Base-by-base conservation (phyloP, 148 eudicot genomes). In the Dianthus caryophyllus region DNA sequence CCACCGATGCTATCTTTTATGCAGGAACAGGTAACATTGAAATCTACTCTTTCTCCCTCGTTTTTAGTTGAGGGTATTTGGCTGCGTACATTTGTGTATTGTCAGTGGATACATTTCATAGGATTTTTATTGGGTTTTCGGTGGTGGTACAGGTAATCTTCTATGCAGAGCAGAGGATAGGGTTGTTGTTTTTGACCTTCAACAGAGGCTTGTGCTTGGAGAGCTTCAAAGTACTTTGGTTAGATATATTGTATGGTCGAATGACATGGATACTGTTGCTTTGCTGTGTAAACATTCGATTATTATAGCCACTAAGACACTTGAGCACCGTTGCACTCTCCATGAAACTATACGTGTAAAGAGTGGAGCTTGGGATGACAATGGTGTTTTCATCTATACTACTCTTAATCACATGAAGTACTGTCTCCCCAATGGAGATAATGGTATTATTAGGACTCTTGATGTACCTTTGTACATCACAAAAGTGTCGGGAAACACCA, bases 351-450 rank as follows among this genome's bases (percentile, higher is more conserved):
- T 60, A 5, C 46, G 64, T 69, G 96, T 92, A 48, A 92, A 92
- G 81, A 92, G 98, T 73, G 98, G 98, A 74, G 91, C 87, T 20
- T 92, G 98, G 98, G 94, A 92, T 65, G 98, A 92, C 63, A 87
- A 85, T 57, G 96, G 96, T 31, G 98, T 92, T 18, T 92, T 92
- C 66, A 89, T 92, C 31, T 92, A 92, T 71, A 83, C 97, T 20
- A 92, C 97, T 6, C 69, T 92, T 54, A 89, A 91, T 69, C 97
- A 92, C 80, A 82, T 92, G 65, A 92, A 92, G 64, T 92, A 92
- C 65, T 92, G 97, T 44, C 87, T 91, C 46, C 97, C 93, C 10
- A 91, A 91, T 73, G 97, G 97, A 17, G 97, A 91, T 65, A 88
- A 81, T 83, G 97, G 97, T 65, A 92, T 89, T 39, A 89, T 92